Base-by-base conservation (phyloP, 441 rosid genomes). In the Erodium chrysanthum region DNA sequence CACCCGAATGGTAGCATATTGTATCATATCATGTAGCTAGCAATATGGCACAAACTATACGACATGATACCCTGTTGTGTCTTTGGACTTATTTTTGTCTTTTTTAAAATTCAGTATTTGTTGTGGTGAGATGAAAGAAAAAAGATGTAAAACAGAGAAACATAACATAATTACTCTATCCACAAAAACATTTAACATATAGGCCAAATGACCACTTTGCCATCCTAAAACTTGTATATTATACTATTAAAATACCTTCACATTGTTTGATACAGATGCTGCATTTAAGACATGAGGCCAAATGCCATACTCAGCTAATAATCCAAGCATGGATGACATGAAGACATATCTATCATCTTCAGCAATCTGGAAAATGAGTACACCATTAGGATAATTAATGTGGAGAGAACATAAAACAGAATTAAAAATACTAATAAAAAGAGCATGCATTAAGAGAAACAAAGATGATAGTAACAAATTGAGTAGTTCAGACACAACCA, bases 281-380 rank as follows among this genome's bases (percentile, higher is more conserved):
- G 97, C 97, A 81, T 84, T 89, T 18, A 85, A 82, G 74, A 80
- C 89, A 56, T 70, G 86, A 22, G 99, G 97, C 86, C 79, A 83
- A 70, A 85, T 76, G 46, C 89, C 91, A 83, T 85, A 84, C 76
- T 88, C 94, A 31, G 92, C 88, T 86, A 94, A 77, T 74, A 94
- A 80, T 40, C 91, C 91, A 68, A 94, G 91, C 88, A 89, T 81
- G 67, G 97, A 89, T 69, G 97, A 86, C 82, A 80, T 81, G 77
- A 89, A 94, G 61, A 91, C 60, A 67, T 85, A 89, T 77, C 85
- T 84, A 77, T 91, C 96, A 67, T 89, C 97, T 79, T 91, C 94
- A 70, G 78, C 82, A 76, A 40, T 92, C 99, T 94, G 76, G 64
- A 80, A 62, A 76, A 69, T 46, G 71, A 54, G 35, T 10, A 50